Base-by-base conservation (phyloP, 352 stramenopile species). In the Pythium aristosporum region DNA sequence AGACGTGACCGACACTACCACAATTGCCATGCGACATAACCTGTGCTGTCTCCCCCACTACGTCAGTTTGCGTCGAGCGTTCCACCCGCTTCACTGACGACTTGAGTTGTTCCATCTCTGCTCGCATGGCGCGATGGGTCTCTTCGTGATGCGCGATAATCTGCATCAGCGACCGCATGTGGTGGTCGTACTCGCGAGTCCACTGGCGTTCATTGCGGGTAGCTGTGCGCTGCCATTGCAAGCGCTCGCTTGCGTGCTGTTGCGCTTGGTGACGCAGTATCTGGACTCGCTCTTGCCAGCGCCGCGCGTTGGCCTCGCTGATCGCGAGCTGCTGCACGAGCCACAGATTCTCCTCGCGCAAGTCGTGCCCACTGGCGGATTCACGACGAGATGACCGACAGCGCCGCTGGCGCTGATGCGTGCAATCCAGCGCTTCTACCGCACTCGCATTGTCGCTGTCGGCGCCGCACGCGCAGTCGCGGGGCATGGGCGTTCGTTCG, bases 141-240 rank as follows among this genome's bases (percentile, higher is more conserved):
- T 63, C 50, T 42, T 87, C 79, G 44, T 85, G 75, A 43, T 87
- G 71, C 4, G 68, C 39, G 21, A 85, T 63, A 58, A 87, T 85
- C 44, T 68, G 57, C 56, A 87, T 58, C 46, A 87, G 63, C 47
- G 74, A 69, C 62, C 75, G 68, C 56, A 84, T 77, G 39, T 74
- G 77, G 47, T 48, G 32, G 42, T 79, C 73, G 43, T 77, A 82
- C 64, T 84, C 76, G 39, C 53, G 47, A 52, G 80, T 76, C 73
- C 71, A 82, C 59, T 74, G 34, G 10, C 30, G 46, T 56, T 87
- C 70, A 36, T 71, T 75, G 53, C 42, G 46, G 13, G 67, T 30
- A 8, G 62, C n/a, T 18, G 39, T 30, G 12, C 37, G 16, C 49
- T 68, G 57, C 20, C 44, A 57, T 25, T 50, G 55, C n/a, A 43